Base-by-base conservation (phyloP, 2,329 filamentous ascomycete genomes). In the Alternaria arbusti region DNA sequence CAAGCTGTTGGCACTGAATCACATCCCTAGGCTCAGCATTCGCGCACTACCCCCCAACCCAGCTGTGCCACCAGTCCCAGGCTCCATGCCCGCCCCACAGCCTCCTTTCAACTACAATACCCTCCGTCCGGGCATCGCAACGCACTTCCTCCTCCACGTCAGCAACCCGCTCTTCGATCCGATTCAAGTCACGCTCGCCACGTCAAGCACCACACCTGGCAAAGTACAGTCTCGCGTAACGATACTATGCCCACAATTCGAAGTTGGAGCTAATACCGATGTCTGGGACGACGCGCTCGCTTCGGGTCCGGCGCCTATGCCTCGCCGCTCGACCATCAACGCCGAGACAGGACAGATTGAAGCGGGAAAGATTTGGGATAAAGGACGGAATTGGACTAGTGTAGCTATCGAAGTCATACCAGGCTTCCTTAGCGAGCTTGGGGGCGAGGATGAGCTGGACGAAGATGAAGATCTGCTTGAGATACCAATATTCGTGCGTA, bases 361-460 rank as follows among this genome's bases (percentile, higher is more conserved):
- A 79, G 92, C 92, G 0, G 96, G 95, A 56, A 98, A 98, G 81
- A 90, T 98, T n/a, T 99, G 93, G 92, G 94, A 97, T 67, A 88
- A 90, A 57, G 95, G 94, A 0, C 86, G 94, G 36, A 99, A 98
- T 79, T 97, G 94, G 92, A 96, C 96, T 15, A 96, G 90, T 69
- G 93, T 99, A 11, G 92, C 97, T 20, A 85, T 99, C 25, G 96
- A 99, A 78, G 91, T 99, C 13, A 88, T 97, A 0, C 88, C 94
- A 74, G 73, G 85, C 66, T 65, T 81, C 23, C 45, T 75, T 17
- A 65, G 66, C 11, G 59, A 65, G 32, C 20, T 66, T 11, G 54
- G 59, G 0, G 28, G 75, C 70, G 36, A 77, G 13, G 63, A 68
- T 4, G 60, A 56, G 40, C 58, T 82, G 12, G 79, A 80, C 26